These are phyloP conservation scores for Alopecurus myosuroides DNA, from an alignment of 176 grass and related monocot species.

Conservation along the genomic window DNA sequence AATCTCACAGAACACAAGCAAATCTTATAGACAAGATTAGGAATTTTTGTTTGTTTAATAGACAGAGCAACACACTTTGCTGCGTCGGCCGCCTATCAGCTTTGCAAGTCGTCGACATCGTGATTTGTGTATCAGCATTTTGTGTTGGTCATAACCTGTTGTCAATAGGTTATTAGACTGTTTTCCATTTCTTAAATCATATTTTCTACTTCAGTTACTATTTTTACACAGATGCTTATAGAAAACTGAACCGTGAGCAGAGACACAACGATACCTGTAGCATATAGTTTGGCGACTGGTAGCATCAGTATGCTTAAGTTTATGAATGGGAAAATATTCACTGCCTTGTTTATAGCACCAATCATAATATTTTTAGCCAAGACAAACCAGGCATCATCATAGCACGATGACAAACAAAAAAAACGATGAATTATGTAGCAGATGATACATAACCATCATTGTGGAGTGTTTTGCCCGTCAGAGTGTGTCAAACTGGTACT, in stretches of 20 bases:
- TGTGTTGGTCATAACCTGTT: no score
- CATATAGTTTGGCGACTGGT: constrained; percentile 20
- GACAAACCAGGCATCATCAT: constrained; percentile 64
- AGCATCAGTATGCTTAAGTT: constrained; percentile 31
- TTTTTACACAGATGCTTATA: not conserved
- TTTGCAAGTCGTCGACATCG: no score
- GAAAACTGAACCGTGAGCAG: not conserved
- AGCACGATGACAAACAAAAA: constrained; percentile 43
- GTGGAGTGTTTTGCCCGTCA: constrained; percentile 85
- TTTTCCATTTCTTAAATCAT: not conserved
- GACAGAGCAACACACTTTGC: no score
- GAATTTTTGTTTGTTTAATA: no score
- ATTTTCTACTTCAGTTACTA: not conserved
- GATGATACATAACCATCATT: constrained; percentile 91
- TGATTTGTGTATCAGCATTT: no score
- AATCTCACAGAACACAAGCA: no score
- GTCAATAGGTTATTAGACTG: no score
- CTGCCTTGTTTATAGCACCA: no score
- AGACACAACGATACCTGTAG: constrained; percentile 30
- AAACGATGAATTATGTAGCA: constrained; percentile 63
- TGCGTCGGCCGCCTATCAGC: no score
- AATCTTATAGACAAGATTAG: no score
- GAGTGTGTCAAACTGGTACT: constrained; percentile 91
- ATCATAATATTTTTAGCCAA: constrained; percentile 54
- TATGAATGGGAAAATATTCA: constrained; percentile 54